phyloP scores from a whole-genome alignment of 805 yeast species.

The Candida anglica region DNA sequence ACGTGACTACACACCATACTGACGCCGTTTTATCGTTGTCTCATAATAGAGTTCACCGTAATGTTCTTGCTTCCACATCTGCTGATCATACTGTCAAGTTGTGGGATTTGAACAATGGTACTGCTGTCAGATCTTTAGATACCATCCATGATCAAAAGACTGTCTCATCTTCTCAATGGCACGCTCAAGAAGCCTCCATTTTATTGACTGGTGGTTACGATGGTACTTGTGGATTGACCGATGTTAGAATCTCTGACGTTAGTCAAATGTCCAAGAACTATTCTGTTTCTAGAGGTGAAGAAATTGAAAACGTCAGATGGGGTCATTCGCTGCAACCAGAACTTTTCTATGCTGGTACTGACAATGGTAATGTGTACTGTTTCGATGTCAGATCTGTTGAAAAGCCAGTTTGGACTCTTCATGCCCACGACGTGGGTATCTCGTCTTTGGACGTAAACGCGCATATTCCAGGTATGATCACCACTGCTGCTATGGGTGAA shows the following conservation, averaged over 20 bases:
- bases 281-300: slow-evolving; percentile 65
- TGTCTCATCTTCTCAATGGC: slow-evolving; percentile 89
- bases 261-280: slow-evolving; percentile 58
- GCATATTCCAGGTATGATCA: slow-evolving; percentile 66
- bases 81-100: slow-evolving; percentile 93
- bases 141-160: slow-evolving; percentile 71
- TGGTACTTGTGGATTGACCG: slow-evolving; percentile 73
- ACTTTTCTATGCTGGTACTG: slow-evolving; percentile 82
- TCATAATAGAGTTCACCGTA: slow-evolving; percentile 76
- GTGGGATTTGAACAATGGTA: slow-evolving; percentile 82
- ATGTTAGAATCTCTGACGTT: slow-evolving; percentile 72
- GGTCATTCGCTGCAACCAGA: slow-evolving; percentile 43
- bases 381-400: slow-evolving; percentile 74
- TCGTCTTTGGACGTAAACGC: slow-evolving; percentile 72
- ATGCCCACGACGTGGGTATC: slow-evolving; percentile 95
- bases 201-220: slow-evolving; percentile 93
- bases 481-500: slow-evolving; percentile 91
- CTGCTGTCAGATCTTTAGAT: slow-evolving; percentile 74
- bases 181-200: slow-evolving; percentile 57
- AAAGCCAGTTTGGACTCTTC: slow-evolving; percentile 87
- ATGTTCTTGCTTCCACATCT: slow-evolving; percentile 87
- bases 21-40: slow-evolving; percentile 90
- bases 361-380: slow-evolving; percentile 82
- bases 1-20: slow-evolving; percentile 74
- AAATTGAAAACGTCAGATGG: slow-evolving; percentile 82